These are phyloP conservation scores for Collybia nuda DNA, from an alignment of 768 basidiomycete species.

Conservation along the genomic window DNA sequence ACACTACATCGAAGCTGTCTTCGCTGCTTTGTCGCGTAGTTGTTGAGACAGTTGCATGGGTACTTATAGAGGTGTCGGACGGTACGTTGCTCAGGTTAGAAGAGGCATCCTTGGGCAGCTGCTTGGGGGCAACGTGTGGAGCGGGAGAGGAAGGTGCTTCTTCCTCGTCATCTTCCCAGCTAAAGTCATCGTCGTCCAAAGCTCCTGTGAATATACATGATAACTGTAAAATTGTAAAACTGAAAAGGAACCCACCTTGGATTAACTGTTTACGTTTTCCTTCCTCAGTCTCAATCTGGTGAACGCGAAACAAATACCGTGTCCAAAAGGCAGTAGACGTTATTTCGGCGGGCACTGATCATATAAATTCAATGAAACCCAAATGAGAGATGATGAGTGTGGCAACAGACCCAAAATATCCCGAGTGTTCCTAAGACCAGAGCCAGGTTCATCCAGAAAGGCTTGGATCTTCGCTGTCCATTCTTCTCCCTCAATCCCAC, in stretches of 20 bases:
- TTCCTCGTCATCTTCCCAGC: constrained; percentile 96
- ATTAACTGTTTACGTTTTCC: constrained; percentile 76
- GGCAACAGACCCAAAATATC: constrained; percentile 55
- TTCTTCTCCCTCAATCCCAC: constrained; percentile 53
- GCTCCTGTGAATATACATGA: constrained; percentile 37
- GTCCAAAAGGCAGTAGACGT: constrained; percentile 75
- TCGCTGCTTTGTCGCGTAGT: constrained; percentile 55
- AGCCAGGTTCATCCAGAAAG: constrained; percentile 48
- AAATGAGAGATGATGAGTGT: constrained; percentile 3
- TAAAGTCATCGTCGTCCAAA: constrained; percentile 82
- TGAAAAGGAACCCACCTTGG: constrained; percentile 47
- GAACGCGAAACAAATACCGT: constrained; percentile 85
- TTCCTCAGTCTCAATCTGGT: constrained; percentile 81
- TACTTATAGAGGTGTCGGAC: constrained; percentile 6
- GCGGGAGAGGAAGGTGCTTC: constrained; percentile 30
- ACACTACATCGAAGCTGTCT: constrained; percentile 69
- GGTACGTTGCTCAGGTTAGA: neutral
- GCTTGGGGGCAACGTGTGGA: constrained; percentile 4
- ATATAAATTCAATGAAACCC: constrained; percentile 4
- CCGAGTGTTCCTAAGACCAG: constrained; percentile 55
- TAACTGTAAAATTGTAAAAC: neutral
- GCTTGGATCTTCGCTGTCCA: constrained; percentile 55
- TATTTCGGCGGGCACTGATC: constrained; percentile 67
- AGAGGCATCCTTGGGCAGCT: no score
- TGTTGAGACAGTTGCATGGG: constrained; percentile 5